Conservation (phyloP, 257 asterid species). For the Nicotiana knightiana region DNA sequence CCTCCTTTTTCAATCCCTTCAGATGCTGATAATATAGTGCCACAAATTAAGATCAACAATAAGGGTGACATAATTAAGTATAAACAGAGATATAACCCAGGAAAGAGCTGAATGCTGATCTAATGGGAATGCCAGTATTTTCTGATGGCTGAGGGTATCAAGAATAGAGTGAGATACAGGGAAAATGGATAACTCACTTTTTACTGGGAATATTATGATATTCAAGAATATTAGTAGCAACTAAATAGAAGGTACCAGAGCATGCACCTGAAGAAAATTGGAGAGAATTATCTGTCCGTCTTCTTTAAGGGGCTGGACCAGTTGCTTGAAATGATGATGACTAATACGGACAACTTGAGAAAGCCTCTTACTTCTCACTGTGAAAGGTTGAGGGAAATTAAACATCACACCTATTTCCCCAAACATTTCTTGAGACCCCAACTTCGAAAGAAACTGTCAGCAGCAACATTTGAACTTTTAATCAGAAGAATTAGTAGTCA, state of each 20-base stretch:
- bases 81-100: too few species aligned
- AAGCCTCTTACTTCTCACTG: conserved; percentile 86
- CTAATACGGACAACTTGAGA: conserved; percentile 87
- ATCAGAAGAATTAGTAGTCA: not conserved
- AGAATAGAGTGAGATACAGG: not conserved
- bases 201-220: too few species aligned
- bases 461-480: not conserved
- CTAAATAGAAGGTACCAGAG: too few species aligned
- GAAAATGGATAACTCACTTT: not conserved
- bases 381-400: conserved; percentile 90
- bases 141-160: too few species aligned
- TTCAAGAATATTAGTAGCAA: too few species aligned
- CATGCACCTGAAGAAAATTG: conserved; percentile 71
- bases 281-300: conserved; percentile 62
- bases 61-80: not conserved
- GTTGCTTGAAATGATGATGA: conserved; percentile 87
- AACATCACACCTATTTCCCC: conserved; percentile 92
- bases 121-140: too few species aligned
- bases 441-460: conserved; percentile 54
- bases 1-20: conserved; percentile 56
- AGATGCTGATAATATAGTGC: conserved; percentile 44
- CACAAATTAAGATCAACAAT: not conserved
- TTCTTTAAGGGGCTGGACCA: conserved; percentile 56
- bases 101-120: too few species aligned
- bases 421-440: conserved; percentile 60